A percentile compares a stretch with the other conserved stretches of the same genome.
Conservation (phyloP, 179 eudicot species). For the Spinacia oleracea region DNA sequence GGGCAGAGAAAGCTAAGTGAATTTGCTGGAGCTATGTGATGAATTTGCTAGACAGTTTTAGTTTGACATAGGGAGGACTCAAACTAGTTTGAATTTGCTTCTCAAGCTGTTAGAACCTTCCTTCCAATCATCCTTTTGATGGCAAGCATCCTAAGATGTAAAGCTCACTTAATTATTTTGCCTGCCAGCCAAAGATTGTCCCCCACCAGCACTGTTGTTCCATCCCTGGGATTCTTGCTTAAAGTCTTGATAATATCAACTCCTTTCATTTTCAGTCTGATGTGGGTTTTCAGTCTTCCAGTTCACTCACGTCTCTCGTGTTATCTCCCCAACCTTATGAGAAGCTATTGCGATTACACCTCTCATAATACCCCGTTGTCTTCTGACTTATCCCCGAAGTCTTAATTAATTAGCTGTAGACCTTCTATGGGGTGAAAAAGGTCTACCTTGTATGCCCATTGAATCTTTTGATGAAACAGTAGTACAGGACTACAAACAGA, state of each 20-base stretch:
- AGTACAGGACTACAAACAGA: slow-evolving; percentile 2
- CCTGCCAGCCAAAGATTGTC: slow-evolving; percentile 45
- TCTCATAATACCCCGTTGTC: slow-evolving; percentile 94
- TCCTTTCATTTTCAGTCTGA: slow-evolving; percentile 49
- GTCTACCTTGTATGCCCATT: slow-evolving; percentile 42
- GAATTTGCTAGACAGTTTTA: not conserved
- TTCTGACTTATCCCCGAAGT: slow-evolving; percentile 79
- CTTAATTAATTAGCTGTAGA: no score
- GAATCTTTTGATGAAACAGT: slow-evolving; percentile 2
- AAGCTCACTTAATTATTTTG: slow-evolving; percentile 45
- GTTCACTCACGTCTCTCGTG: slow-evolving; percentile 54
- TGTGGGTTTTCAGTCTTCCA: slow-evolving; percentile 58
- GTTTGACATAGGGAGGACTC: not conserved
- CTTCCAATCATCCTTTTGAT: slow-evolving; percentile 45
- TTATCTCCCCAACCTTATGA: slow-evolving; percentile 76
- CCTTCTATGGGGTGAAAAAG: slow-evolving; percentile 36
- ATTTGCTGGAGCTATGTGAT: slow-evolving; percentile 1
- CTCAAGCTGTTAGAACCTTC: slow-evolving; percentile 45
- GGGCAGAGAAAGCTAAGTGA: not conserved
- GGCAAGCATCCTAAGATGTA: slow-evolving; percentile 84
- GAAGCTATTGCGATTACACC: slow-evolving; percentile 94
- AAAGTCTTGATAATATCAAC: slow-evolving; percentile 71
- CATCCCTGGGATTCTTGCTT: slow-evolving; percentile 53
- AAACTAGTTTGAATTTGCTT: no score
- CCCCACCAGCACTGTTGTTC: slow-evolving; percentile 42